phyloP scores from a whole-genome alignment of 306 rosid genomes.

The Inga oerstediana region DNA sequence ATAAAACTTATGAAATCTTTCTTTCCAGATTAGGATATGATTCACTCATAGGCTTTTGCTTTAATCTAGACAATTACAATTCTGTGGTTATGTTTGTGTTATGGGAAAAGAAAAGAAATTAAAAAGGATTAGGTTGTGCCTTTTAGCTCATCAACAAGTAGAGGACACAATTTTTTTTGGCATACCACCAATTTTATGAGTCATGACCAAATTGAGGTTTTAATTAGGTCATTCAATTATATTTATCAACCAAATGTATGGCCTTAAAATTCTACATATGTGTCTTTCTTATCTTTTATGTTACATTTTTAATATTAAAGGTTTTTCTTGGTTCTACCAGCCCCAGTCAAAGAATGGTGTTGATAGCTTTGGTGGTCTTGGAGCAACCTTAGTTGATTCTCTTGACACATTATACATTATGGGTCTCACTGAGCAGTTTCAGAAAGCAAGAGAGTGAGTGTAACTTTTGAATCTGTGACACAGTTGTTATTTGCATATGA shows the following conservation, averaged over 20 bases:
- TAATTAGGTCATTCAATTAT: not conserved
- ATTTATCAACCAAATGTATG: slow-evolving; percentile 16
- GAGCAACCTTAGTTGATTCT: slow-evolving; percentile 95
- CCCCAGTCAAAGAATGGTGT: slow-evolving; percentile 92
- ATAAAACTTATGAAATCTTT: slow-evolving; percentile 23
- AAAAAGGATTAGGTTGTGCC: slow-evolving; percentile 5
- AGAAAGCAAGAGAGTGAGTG: slow-evolving; percentile 91
- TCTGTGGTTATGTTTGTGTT: not conserved
- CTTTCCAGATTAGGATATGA: slow-evolving; percentile 18
- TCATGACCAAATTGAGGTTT: slow-evolving; percentile 12
- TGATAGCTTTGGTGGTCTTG: slow-evolving; percentile 99
- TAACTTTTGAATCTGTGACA: slow-evolving; percentile 26
- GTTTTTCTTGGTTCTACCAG: slow-evolving; percentile 52
- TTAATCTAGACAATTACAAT: not conserved
- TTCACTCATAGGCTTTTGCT: slow-evolving; percentile 17
- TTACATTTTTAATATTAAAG: slow-evolving; percentile 35
- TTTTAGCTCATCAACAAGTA: slow-evolving; percentile 9
- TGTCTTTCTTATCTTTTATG: not conserved
- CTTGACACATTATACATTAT: slow-evolving; percentile 93
- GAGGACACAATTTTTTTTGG: not conserved
- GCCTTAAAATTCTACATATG: slow-evolving; percentile 4
- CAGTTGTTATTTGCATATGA: slow-evolving; percentile 8
- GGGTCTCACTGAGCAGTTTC: slow-evolving; percentile 93
- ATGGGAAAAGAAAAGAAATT: not conserved
- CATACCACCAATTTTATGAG: slow-evolving; percentile 15